Percentiles rank a stretch among this genome's conserved stretches.
phyloP scores from a whole-genome alignment of 2,329 filamentous ascomycete genomes.

The Pseudonectria buxi region DNA sequence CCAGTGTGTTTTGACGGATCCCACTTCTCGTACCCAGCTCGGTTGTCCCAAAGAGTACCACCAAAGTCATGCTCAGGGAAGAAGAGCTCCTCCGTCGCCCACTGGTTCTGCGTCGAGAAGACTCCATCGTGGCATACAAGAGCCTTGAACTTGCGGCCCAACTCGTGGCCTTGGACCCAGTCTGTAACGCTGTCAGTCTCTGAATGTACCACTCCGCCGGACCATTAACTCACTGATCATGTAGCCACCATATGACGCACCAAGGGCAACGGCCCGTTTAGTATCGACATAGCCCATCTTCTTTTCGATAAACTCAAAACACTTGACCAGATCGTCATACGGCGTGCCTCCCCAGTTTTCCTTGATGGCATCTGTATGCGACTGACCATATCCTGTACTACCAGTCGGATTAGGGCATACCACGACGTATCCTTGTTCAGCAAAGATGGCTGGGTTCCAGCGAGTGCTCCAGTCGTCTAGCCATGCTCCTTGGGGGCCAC shows the following conservation, averaged over 20 bases:
- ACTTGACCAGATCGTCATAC: slow-evolving; percentile 73
- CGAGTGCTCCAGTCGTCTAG: slow-evolving; percentile 69
- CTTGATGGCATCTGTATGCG: slow-evolving; percentile 67
- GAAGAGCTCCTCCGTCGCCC: slow-evolving; percentile 62
- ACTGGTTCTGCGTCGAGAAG: slow-evolving; percentile 63
- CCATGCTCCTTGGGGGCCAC: slow-evolving; percentile 75
- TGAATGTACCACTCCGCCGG: not conserved
- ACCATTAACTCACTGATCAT: slow-evolving; percentile 56
- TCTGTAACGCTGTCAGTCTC: slow-evolving; percentile 38
- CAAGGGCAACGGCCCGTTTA: slow-evolving; percentile 61
- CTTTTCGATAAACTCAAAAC: slow-evolving; percentile 65
- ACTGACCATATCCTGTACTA: slow-evolving; percentile 75
- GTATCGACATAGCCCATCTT: slow-evolving; percentile 65
- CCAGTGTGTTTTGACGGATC: slow-evolving; percentile 57
- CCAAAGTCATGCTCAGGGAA: slow-evolving; percentile 63
- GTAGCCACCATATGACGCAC: slow-evolving; percentile 68
- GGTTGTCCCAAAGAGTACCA: slow-evolving; percentile 54
- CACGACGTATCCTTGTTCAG: slow-evolving; percentile 80
- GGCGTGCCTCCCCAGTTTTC: slow-evolving; percentile 80
- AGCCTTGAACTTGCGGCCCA: slow-evolving; percentile 80
- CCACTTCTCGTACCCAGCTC: slow-evolving; percentile 60
- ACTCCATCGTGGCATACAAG: slow-evolving; percentile 85
- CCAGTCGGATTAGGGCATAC: slow-evolving; percentile 79
- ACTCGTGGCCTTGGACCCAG: slow-evolving; percentile 82
- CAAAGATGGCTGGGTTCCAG: slow-evolving; percentile 82